Evolutionary conservation across 345 rosid species (phyloP).

Genomic region (Camelina laxa): DNA sequence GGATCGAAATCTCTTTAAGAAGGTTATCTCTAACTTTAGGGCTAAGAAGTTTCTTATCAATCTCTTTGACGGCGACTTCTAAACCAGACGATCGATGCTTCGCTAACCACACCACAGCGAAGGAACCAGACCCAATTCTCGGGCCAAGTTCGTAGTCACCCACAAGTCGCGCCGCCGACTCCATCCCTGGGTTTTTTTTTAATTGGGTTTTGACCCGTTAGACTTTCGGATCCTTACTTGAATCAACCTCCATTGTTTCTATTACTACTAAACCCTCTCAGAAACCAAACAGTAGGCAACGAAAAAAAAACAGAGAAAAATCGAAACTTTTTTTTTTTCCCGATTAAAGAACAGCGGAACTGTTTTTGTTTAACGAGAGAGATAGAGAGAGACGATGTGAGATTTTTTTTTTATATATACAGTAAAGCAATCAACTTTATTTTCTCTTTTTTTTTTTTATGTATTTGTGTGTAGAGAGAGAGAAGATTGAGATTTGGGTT

Average conservation of each 20-base stretch:
- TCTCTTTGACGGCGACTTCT: conserved; percentile 77
- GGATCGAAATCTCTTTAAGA: conserved; percentile 74
- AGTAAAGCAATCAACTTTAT: conserved; percentile 31
- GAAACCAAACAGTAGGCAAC: background rate
- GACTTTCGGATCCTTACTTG: conserved; percentile 24
- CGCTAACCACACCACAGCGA: conserved; percentile 73
- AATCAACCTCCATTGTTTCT: conserved; percentile 43
- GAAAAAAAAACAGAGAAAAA: conserved; percentile 4
- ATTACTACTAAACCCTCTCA: background rate
- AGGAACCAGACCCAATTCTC: conserved; percentile 78
- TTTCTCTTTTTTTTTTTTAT: background rate
- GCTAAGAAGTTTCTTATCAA: conserved; percentile 66
- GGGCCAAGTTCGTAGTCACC: conserved; percentile 77
- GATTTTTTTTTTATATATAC: conserved; percentile 11
- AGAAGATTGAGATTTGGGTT: conserved; percentile 27
- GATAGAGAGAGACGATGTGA: conserved; percentile 7
- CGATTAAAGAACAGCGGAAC: conserved; percentile 28
- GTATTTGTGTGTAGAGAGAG: conserved; percentile 24
- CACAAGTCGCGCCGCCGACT: conserved; percentile 47
- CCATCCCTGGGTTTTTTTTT: too few relatives aligned
- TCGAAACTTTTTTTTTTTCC: background rate
- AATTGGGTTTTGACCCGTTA: conserved; percentile 44
- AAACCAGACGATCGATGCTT: conserved; percentile 58
- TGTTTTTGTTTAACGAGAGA: conserved; percentile 32
- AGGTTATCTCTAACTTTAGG: conserved; percentile 71